Percentiles rank a stretch among this genome's conserved stretches.
Evolutionary conservation across 2,329 filamentous ascomycete genomes (phyloP).

Genomic region (Colletotrichum australisinense): DNA sequence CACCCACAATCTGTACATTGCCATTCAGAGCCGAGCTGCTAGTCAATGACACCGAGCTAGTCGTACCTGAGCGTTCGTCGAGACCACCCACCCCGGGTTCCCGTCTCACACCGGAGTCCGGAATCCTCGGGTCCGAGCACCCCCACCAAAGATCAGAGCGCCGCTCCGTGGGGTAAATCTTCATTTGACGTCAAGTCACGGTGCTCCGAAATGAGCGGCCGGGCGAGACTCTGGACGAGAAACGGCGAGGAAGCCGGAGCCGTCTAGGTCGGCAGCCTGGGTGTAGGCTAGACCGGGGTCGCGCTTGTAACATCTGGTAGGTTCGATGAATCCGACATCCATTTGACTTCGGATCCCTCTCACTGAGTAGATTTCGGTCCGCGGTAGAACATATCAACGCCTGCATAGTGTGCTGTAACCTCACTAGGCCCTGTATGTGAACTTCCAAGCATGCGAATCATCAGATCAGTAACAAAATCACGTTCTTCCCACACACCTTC

Average conservation of each 20-base stretch:
- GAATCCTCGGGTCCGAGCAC: not conserved
- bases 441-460: not conserved
- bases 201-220: not conserved
- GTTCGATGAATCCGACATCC: not conserved
- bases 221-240: not conserved
- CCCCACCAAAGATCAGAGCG: not conserved
- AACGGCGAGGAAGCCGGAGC: not conserved
- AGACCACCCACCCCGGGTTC: too few relatives aligned
- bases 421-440: not conserved
- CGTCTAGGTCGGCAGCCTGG: too few relatives aligned
- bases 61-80: not conserved
- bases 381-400: too few relatives aligned
- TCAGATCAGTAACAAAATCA: not conserved
- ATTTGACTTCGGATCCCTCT: too few relatives aligned
- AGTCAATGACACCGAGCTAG: not conserved
- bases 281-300: not conserved
- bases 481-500: not conserved
- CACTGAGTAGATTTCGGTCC: too few relatives aligned
- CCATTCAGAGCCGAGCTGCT: not conserved
- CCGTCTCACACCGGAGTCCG: too few relatives aligned
- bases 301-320: not conserved
- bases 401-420: too few relatives aligned
- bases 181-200: not conserved
- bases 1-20: not conserved
- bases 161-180: not conserved